Evolutionary conservation across 129 eudicot genomes (phyloP).

Genomic region (Arctium minus): DNA sequence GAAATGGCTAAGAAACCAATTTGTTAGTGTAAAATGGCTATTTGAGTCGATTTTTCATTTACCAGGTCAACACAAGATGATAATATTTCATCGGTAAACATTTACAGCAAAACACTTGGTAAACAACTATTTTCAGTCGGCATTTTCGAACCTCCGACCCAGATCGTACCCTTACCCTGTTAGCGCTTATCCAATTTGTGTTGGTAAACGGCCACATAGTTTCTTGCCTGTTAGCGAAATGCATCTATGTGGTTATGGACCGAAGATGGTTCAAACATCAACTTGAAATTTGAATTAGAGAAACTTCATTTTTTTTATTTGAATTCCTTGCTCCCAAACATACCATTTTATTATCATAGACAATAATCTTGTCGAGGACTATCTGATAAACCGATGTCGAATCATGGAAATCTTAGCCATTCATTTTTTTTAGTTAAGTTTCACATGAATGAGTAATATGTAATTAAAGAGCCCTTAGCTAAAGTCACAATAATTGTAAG

Average conservation of each 20-base stretch:
- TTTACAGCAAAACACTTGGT: neutral
- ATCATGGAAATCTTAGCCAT: neutral
- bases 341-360: neutral
- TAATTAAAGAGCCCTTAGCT: conserved; percentile 10
- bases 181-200: neutral
- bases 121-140: neutral
- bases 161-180: neutral
- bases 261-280: no score
- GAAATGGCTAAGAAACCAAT: no score
- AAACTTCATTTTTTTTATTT: neutral
- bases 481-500: conserved; percentile 16
- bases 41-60: neutral
- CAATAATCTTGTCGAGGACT: neutral
- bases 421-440: neutral
- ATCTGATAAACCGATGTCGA: neutral
- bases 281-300: neutral
- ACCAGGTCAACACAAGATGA: neutral
- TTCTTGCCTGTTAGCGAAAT: neutral
- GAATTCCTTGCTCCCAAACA: neutral
- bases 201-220: neutral
- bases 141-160: neutral
- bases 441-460: conserved; percentile 8
- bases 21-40: no score
- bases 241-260: no score
- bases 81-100: neutral